These are phyloP conservation scores for Pseudozyma thailandica DNA, from an alignment of 1,284 basidiomycete species.

Conservation along the genomic window DNA sequence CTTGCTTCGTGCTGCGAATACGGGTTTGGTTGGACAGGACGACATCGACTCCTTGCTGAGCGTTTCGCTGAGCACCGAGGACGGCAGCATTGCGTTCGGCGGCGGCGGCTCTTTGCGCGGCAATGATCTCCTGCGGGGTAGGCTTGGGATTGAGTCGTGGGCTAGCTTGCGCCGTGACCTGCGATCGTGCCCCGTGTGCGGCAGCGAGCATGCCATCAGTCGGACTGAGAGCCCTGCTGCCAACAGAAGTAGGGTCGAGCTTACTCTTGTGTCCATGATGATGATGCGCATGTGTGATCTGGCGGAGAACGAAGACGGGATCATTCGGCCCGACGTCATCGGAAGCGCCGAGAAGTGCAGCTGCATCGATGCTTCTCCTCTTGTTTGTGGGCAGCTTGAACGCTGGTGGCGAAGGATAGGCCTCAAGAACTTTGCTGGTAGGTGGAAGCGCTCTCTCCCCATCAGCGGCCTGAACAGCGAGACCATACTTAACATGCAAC, in stretches of 20 bases:
- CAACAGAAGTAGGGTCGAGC: conserved; percentile 8
- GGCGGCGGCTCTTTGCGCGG: conserved; percentile 78
- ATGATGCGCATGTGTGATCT: conserved; percentile 42
- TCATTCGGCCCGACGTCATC: conserved; percentile 84
- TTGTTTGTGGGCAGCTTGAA: conserved; percentile 74
- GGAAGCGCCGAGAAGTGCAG: conserved; percentile 72
- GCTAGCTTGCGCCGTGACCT: conserved; percentile 3
- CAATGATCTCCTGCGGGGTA: conserved; percentile 7
- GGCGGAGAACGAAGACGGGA: conserved; percentile 82
- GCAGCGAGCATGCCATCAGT: conserved; percentile 65
- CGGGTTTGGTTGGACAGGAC: conserved; percentile 82
- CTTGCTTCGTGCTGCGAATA: conserved; percentile 82
- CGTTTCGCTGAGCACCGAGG: conserved; percentile 83
- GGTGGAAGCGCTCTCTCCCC: conserved; percentile 50
- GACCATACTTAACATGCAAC: conserved; percentile 80
- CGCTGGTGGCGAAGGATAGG: conserved; percentile 75
- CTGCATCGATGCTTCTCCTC: conserved; percentile 87
- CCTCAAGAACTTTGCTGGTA: conserved; percentile 73
- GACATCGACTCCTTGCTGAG: conserved; percentile 85
- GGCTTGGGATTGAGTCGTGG: conserved; percentile 28
- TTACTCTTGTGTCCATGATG: conserved; percentile 18
- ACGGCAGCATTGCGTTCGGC: conserved; percentile 87
- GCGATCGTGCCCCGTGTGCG: conserved; percentile 68
- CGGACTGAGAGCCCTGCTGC: conserved; percentile 43
- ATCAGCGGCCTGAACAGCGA: conserved; percentile 70